Conservation (phyloP, 2,329 filamentous ascomycete species). For the Trichocomaceae sp. region DNA sequence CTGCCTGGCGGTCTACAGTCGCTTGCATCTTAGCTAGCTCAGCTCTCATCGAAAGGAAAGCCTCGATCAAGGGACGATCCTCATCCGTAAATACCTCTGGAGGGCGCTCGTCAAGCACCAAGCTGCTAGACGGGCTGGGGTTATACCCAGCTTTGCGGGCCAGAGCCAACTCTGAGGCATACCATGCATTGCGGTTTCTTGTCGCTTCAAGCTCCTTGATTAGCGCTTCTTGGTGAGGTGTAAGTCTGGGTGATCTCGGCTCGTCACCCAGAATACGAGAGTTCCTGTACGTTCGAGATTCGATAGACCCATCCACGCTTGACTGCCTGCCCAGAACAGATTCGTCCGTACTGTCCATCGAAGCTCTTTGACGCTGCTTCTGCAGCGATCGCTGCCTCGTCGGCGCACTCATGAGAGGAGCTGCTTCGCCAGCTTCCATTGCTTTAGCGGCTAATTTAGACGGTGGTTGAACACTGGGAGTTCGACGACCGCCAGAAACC, state of each 20-base stretch:
- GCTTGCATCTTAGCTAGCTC: constrained; percentile 85
- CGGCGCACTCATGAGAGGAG: constrained; percentile 38
- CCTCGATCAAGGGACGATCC: constrained; percentile 85
- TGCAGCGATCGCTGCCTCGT: constrained; percentile 48
- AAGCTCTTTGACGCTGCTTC: constrained; percentile 55
- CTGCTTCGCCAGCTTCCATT: constrained; percentile 43
- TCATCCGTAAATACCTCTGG: constrained; percentile 83
- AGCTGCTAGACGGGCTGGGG: constrained; percentile 61
- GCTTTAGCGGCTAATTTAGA: constrained; percentile 38
- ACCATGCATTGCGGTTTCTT: constrained; percentile 90
- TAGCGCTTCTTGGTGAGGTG: constrained; percentile 53
- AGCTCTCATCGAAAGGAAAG: constrained; percentile 80
- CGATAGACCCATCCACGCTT: constrained; percentile 36
- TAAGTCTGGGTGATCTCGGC: constrained; percentile 40
- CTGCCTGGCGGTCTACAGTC: constrained; percentile 81
- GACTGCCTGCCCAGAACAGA: constrained; percentile 39
- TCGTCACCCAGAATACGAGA: constrained; percentile 38
- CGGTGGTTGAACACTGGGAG: constrained; percentile 49
- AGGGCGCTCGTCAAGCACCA: constrained; percentile 67
- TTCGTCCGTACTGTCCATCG: constrained; percentile 63
- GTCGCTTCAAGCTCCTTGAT: constrained; percentile 79
- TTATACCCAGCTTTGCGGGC: constrained; percentile 85
- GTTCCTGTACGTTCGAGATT: constrained; percentile 34
- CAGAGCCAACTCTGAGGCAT: constrained; percentile 86
- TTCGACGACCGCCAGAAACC: constrained; percentile 55